These are phyloP conservation scores for Citrus trifoliata DNA, from an alignment of 345 rosid genomes.

Conservation along the genomic window DNA sequence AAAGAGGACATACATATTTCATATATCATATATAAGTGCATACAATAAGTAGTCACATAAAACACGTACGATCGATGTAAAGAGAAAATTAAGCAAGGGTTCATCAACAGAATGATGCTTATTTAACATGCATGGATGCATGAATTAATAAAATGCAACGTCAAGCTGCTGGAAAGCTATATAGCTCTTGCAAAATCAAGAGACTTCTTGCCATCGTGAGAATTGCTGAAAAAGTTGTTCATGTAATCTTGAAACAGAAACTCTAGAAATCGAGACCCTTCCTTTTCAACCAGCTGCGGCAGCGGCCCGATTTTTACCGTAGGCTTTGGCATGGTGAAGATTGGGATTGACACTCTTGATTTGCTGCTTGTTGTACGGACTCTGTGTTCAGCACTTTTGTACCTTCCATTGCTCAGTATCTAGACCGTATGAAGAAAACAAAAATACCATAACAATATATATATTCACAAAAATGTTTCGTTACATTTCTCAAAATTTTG, in stretches of 20 bases:
- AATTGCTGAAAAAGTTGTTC: slow-evolving; percentile 50
- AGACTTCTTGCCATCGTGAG: slow-evolving; percentile 53
- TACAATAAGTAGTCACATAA: not conserved
- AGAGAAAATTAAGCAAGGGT: not conserved
- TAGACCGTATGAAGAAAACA: not conserved
- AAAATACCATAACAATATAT: not conserved
- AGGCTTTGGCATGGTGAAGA: slow-evolving; percentile 43
- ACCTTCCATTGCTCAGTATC: slow-evolving; percentile 60
- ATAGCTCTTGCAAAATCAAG: slow-evolving; percentile 34
- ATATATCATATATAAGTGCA: not conserved
- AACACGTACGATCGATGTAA: not conserved
- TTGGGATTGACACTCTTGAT: slow-evolving; percentile 57
- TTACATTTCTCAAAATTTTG: no score
- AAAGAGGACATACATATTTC: no score
- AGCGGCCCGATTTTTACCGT: slow-evolving; percentile 42
- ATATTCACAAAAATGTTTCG: no score
- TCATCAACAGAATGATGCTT: not conserved
- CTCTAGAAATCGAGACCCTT: slow-evolving; percentile 44
- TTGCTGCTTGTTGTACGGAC: slow-evolving; percentile 41
- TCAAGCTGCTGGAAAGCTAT: not conserved
- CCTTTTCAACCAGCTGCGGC: slow-evolving; percentile 39
- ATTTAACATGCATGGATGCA: not conserved
- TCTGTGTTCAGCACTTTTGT: slow-evolving; percentile 59
- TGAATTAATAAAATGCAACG: not conserved
- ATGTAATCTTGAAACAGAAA: slow-evolving; percentile 43